Evolutionary conservation across 2,329 filamentous ascomycete species (phyloP).

Genomic region (Verticillium isaacii): DNA sequence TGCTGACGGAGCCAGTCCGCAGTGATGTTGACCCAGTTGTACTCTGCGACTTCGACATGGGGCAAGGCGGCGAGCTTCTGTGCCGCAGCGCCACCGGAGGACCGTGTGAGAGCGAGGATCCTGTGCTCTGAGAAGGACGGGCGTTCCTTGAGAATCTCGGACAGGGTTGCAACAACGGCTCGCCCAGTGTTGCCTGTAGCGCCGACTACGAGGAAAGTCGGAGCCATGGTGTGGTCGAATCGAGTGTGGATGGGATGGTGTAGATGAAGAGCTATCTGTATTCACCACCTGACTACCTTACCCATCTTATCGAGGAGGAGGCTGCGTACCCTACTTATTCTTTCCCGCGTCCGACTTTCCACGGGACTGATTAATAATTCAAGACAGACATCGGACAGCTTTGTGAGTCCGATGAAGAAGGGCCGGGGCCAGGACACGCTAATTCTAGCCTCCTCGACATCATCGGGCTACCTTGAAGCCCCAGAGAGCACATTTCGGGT

Average conservation of each 20-base stretch:
- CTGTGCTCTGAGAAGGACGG: background rate
- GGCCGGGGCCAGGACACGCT: too few species aligned
- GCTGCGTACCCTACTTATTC: background rate
- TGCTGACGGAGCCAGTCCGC: slow-evolving; percentile 32
- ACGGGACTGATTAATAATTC: too few species aligned
- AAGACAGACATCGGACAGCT: too few species aligned
- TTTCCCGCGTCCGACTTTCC: too few species aligned
- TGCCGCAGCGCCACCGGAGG: slow-evolving; percentile 9
- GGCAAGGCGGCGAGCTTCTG: slow-evolving; percentile 25
- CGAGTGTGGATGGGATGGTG: background rate
- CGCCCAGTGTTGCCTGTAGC: slow-evolving; percentile 33
- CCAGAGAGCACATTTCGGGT: too few species aligned
- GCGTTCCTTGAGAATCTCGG: slow-evolving; percentile 15
- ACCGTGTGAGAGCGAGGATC: slow-evolving; percentile 16
- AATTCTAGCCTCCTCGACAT: too few species aligned
- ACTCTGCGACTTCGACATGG: slow-evolving; percentile 25
- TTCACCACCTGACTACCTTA: too few species aligned
- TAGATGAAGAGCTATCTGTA: too few species aligned
- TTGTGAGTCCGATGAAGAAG: too few species aligned
- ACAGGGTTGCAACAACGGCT: slow-evolving; percentile 20
- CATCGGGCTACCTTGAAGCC: too few species aligned
- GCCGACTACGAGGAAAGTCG: slow-evolving; percentile 28
- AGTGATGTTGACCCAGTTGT: slow-evolving; percentile 31
- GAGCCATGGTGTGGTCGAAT: slow-evolving; percentile 18
- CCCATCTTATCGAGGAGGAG: background rate